A percentile compares a stretch with the other conserved stretches of the same genome.
Evolutionary conservation across 345 rosid species (phyloP).

Genomic region (Hevea brasiliensis): DNA sequence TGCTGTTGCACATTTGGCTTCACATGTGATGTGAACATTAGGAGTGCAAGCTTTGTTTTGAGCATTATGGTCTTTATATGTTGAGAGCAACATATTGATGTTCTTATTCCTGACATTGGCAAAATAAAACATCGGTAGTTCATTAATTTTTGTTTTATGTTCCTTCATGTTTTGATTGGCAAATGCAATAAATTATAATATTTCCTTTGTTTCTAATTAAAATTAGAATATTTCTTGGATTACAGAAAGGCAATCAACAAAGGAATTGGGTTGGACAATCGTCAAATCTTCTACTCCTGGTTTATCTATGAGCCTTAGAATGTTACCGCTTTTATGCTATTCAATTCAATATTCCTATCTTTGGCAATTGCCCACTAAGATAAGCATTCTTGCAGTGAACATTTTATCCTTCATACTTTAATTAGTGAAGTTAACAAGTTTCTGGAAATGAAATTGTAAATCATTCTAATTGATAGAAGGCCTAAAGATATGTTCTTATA

Average conservation of each 20-base stretch:
- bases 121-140: not conserved
- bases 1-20: not conserved
- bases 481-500: too few relatives aligned
- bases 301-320: not conserved
- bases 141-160: too few relatives aligned
- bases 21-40: too few relatives aligned
- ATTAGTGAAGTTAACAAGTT: not conserved
- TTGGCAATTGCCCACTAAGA: not conserved
- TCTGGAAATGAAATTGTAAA: too few relatives aligned
- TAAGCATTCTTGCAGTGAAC: not conserved
- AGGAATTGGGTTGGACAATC: slow-evolving; percentile 95
- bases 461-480: too few relatives aligned
- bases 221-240: slow-evolving; percentile 15
- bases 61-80: not conserved
- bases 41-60: not conserved
- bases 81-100: not conserved
- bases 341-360: not conserved
- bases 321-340: not conserved
- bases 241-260: slow-evolving; percentile 82
- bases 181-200: not conserved
- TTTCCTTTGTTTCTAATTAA: too few relatives aligned
- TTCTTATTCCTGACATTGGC: not conserved
- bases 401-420: not conserved
- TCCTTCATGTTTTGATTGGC: not conserved
- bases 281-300: not conserved